Base-by-base conservation (phyloP, 169 alveolate genomes). In the Condylostoma magnum region DNA sequence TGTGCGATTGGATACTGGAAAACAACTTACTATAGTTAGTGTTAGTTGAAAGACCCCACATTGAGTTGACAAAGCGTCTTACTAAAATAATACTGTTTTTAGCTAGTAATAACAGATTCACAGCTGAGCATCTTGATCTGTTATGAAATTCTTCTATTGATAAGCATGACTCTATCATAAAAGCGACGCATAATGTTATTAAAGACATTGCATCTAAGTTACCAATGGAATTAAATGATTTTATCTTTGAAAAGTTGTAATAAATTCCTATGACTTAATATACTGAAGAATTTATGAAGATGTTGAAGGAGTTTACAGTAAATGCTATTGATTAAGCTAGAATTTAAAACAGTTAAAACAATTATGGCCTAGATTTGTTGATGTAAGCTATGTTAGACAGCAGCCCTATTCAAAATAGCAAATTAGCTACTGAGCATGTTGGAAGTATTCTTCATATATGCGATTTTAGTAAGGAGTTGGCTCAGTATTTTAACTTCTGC, bases 111-210 rank as follows among this genome's bases (percentile, higher is more conserved):
- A 82, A 81, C 27, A 31, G 22, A 2, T 51, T 81, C 33, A 12
- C 70, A 28, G 30, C 56, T 5, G 74, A 50, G 25, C 57, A 34
- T n/a, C 38, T 81, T 18, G 88, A 81, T 25, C 33, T 76, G 38
- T 27, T 81, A 2, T 81, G 88, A 82, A 33, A 27, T 22, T 73
- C 80, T 46, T 79, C 77, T 36, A 50, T 47, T 37, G 79, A 51
- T 3, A 81, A 81, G 75, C 88, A 81, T 51, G 88, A 81, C 22
- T 78, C 76, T 28, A 41, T 81, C 4, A 74, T 76, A 15, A 81
- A 78, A 46, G 74, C 68, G 6, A 63, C 82, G n/a, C 48, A 76
- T 33, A 68, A 69, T 41, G 28, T 65, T 2, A 44, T 81, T 15
- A 18, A 54, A 27, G 76, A 74, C 20, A 27, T 65, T 65, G 67